Conservation (phyloP, 768 basidiomycete genomes). For the Hypholoma fasciculare region DNA sequence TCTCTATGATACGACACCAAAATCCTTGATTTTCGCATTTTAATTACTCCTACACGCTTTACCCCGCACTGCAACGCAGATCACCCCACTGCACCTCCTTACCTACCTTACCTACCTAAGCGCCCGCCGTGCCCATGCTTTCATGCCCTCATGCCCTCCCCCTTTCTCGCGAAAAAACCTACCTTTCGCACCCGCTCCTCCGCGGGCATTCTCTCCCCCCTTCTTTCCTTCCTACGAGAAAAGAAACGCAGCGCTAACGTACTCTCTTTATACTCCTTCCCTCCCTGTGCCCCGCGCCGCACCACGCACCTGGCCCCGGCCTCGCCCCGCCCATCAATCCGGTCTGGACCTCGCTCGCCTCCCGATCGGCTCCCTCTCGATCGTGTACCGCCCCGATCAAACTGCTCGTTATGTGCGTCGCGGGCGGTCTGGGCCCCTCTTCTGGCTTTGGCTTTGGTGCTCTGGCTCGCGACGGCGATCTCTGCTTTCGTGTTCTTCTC, state of each 20-base stretch:
- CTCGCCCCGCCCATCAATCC: constrained; percentile 3
- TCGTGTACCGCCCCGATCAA: neutral
- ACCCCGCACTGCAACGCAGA: too few relatives aligned
- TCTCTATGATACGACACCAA: neutral
- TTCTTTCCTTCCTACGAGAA: too few relatives aligned
- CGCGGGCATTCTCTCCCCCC: too few relatives aligned
- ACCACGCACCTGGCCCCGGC: constrained; percentile 10
- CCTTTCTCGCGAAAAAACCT: too few relatives aligned
- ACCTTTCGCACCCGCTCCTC: too few relatives aligned
- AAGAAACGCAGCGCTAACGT: too few relatives aligned
- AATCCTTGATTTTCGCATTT: neutral
- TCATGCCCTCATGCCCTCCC: too few relatives aligned
- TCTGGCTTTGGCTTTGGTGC: neutral
- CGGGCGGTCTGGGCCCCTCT: neutral
- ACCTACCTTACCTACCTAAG: too few relatives aligned
- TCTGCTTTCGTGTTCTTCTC: too few relatives aligned
- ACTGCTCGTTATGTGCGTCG: neutral
- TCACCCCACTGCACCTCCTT: neutral
- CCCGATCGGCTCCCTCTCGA: neutral
- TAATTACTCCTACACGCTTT: neutral
- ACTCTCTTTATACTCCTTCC: neutral
- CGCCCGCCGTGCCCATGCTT: neutral
- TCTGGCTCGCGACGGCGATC: neutral
- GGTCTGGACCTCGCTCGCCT: constrained; percentile 4
- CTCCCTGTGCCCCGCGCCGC: neutral